These are phyloP conservation scores for Paraurostyla sp. DNA, from an alignment of 73 alveolate genomes.

Conservation along the genomic window DNA sequence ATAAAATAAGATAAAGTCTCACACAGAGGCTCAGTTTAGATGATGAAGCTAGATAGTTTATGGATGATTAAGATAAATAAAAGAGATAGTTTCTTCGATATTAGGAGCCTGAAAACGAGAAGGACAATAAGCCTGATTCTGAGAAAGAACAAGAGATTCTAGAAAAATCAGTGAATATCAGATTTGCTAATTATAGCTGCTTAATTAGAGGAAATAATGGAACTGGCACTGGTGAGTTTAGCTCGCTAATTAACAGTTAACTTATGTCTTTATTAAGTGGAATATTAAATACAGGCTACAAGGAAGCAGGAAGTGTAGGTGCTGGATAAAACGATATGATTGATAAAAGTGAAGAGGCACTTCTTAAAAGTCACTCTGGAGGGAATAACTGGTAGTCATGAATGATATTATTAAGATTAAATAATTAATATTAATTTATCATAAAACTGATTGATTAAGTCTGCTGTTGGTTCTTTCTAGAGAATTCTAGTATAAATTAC, in stretches of 20 bases:
- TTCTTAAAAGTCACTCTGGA: background rate
- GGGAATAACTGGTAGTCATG: background rate
- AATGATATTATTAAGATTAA: background rate
- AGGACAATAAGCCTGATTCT: background rate
- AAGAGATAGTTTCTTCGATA: background rate
- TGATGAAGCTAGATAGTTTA: constrained; percentile 16
- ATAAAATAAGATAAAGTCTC: background rate
- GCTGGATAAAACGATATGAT: background rate
- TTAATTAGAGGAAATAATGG: background rate
- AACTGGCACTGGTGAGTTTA: background rate
- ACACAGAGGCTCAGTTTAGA: background rate
- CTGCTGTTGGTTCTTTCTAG: background rate
- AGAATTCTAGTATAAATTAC: no score
- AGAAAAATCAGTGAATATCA: constrained; percentile 48
- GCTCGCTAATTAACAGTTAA: constrained; percentile 11
- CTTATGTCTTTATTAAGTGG: constrained; percentile 35
- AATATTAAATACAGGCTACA: background rate
- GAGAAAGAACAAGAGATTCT: constrained; percentile 20
- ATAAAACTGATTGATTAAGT: background rate
- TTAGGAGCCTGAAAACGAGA: background rate
- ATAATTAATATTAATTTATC: background rate
- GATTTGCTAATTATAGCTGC: constrained; percentile 43
- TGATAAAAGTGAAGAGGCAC: constrained; percentile 55
- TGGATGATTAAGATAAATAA: background rate
- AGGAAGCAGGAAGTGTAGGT: background rate